Evolutionary conservation across 2,329 filamentous ascomycete genomes (phyloP).

Genomic region (Cytospora piceicola): DNA sequence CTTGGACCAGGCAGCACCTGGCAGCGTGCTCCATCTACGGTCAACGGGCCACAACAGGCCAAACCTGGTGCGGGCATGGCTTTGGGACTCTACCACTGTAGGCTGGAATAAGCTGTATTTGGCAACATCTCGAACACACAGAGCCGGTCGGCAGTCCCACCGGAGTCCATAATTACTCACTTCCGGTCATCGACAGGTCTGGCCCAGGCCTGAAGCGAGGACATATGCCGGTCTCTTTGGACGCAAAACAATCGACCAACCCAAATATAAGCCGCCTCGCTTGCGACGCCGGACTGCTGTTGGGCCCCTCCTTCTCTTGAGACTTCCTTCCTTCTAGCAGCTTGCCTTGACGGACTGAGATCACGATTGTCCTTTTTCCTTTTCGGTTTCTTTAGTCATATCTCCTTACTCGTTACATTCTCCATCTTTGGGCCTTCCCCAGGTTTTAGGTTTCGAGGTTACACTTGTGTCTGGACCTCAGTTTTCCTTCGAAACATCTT

Average conservation of each 20-base stretch:
- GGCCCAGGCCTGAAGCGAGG: constrained; percentile 15
- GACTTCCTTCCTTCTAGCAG: constrained; percentile 14
- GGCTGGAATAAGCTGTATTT: constrained; percentile 7
- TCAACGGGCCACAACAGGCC: constrained; percentile 11
- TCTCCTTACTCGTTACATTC: constrained; percentile 11
- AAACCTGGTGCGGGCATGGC: constrained; percentile 13
- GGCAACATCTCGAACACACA: constrained; percentile 18
- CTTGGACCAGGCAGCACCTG: too few species aligned
- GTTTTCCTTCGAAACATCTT: constrained; percentile 11
- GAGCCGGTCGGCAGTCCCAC: background rate
- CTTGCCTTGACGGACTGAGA: background rate
- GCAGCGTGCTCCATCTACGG: background rate
- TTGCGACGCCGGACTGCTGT: constrained; percentile 1
- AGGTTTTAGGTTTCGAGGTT: constrained; percentile 6
- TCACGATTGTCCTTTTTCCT: constrained; percentile 5
- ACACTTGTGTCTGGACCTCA: constrained; percentile 11
- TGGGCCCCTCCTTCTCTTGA: constrained; percentile 14
- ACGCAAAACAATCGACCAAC: background rate
- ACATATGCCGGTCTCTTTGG: constrained; percentile 9
- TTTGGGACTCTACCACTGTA: constrained; percentile 1
- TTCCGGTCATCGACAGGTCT: background rate
- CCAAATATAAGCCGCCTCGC: constrained; percentile 14
- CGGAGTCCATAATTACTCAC: background rate
- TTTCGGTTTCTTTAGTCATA: constrained; percentile 1
- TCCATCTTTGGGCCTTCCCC: constrained; percentile 1